Conservation (phyloP, 495 filamentous ascomycete species). For the Trichoderma orchidacearum region DNA sequence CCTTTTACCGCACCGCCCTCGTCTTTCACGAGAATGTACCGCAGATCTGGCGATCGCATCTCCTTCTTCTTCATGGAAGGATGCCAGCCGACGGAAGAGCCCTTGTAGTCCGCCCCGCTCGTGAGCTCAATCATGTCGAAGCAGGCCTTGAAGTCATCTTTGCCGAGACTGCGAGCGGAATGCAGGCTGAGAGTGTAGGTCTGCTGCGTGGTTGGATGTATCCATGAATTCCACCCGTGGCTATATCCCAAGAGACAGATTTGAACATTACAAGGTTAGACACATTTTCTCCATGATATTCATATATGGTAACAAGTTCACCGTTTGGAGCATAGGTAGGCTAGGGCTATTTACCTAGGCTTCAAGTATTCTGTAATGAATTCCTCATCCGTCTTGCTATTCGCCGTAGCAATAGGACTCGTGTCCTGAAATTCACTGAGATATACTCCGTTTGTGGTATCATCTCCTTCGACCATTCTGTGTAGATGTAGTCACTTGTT, state of each 20-base stretch:
- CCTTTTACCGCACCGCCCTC: constrained; percentile 28
- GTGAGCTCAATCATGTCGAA: constrained; percentile 59
- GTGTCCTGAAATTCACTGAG: background rate
- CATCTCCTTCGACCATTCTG: background rate
- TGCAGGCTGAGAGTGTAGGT: constrained; percentile 32
- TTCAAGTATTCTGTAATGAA: constrained; percentile 32
- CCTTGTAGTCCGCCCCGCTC: constrained; percentile 49
- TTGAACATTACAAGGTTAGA: background rate
- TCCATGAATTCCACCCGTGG: constrained; percentile 28
- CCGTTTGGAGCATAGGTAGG: too few species aligned
- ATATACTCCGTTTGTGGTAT: background rate
- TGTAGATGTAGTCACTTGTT: background rate
- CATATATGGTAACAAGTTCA: too few species aligned
- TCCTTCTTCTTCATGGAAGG: constrained; percentile 54
- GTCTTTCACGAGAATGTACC: constrained; percentile 46
- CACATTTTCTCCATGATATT: too few species aligned
- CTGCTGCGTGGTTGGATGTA: constrained; percentile 22
- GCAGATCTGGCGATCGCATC: constrained; percentile 60
- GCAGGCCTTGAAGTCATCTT: constrained; percentile 47
- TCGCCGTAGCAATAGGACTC: constrained; percentile 22
- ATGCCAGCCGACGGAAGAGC: constrained; percentile 55
- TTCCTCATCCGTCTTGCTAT: constrained; percentile 25
- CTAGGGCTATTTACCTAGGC: constrained; percentile 25
- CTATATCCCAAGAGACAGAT: background rate
- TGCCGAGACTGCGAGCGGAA: constrained; percentile 29